A percentile compares a stretch with the other conserved stretches of the same genome.
Conservation (phyloP, 768 basidiomycete genomes). For the Pleurotus djamor region DNA sequence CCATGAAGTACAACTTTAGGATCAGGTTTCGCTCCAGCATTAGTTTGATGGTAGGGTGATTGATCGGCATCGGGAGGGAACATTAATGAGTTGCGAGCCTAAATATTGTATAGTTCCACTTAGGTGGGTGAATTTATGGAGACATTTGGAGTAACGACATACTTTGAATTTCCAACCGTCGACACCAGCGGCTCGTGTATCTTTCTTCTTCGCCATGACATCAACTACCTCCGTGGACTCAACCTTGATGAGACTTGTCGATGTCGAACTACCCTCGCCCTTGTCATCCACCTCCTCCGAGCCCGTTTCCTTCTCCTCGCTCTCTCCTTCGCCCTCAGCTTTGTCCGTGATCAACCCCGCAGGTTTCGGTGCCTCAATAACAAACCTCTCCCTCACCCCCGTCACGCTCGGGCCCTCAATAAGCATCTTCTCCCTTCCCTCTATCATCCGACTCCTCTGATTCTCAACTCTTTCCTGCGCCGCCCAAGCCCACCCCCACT, state of each 20-base stretch:
- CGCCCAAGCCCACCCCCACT: conserved; percentile 92
- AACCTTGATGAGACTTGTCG: conserved; percentile 20
- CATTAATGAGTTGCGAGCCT: conserved; percentile 96
- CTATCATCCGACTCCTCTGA: conserved; percentile 62
- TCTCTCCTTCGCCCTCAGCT: conserved; percentile 19
- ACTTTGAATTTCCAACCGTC: conserved; percentile 87
- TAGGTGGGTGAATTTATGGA: background rate
- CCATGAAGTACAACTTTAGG: conserved; percentile 70
- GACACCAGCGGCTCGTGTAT: conserved; percentile 67
- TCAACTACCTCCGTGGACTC: conserved; percentile 38
- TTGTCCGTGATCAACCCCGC: conserved; percentile 51
- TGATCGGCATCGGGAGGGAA: conserved; percentile 91
- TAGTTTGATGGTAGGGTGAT: conserved; percentile 64
- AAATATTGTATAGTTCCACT: background rate
- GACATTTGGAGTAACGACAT: conserved; percentile 4
- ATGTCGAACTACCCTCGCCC: conserved; percentile 17
- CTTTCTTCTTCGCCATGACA: conserved; percentile 81
- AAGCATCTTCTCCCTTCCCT: conserved; percentile 66
- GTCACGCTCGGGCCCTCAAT: conserved; percentile 62
- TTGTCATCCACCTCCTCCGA: conserved; percentile 17
- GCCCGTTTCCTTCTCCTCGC: conserved; percentile 15
- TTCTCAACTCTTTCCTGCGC: conserved; percentile 81
- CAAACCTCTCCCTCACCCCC: conserved; percentile 67
- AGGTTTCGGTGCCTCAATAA: conserved; percentile 57
- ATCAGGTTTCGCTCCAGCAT: conserved; percentile 26